phyloP scores from a whole-genome alignment of 2,329 filamentous ascomycete species.

The Epichloe sp. region DNA sequence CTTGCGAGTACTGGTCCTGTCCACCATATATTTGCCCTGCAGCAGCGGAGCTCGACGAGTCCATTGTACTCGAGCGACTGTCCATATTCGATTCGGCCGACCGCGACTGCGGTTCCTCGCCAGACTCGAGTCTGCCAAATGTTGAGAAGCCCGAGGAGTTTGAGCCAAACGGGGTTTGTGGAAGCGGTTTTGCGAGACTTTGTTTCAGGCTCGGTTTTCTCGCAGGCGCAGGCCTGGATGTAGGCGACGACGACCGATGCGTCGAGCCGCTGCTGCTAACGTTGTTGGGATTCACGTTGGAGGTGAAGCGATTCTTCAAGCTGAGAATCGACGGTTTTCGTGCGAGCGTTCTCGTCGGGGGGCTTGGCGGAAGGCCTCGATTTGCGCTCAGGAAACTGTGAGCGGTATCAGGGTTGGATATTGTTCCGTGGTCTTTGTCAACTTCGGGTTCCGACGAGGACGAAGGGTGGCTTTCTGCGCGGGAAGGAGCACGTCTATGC shows the following conservation, averaged over 20 bases:
- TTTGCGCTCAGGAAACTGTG: slow-evolving; percentile 39
- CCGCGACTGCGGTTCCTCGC: slow-evolving; percentile 3
- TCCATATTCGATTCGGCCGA: slow-evolving; percentile 20
- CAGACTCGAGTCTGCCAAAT: slow-evolving; percentile 16
- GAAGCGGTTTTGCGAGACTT: slow-evolving; percentile 45
- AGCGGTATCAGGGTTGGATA: slow-evolving; percentile 23
- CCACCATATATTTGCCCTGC: slow-evolving; percentile 24
- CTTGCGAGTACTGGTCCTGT: slow-evolving; percentile 19
- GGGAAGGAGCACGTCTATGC: slow-evolving; percentile 14
- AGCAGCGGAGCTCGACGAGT: slow-evolving; percentile 24
- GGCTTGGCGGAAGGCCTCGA: slow-evolving; percentile 36
- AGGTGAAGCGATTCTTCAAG: slow-evolving; percentile 17
- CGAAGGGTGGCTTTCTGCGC: slow-evolving; percentile 17
- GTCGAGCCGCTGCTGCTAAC: background rate
- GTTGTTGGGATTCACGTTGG: background rate
- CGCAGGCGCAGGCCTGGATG: slow-evolving; percentile 30
- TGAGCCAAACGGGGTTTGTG: slow-evolving; percentile 30
- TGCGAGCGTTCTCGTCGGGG: slow-evolving; percentile 26
- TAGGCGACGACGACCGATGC: slow-evolving; percentile 6
- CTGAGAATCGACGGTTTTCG: slow-evolving; percentile 31
- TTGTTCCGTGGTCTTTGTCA: slow-evolving; percentile 21
- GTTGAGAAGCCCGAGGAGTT: slow-evolving; percentile 18
- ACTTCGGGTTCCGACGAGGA: slow-evolving; percentile 32
- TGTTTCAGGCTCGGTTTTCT: slow-evolving; percentile 40
- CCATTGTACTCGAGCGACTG: slow-evolving; percentile 35